Evolutionary conservation across 139 green algal species (phyloP), one percentile per base, ranked within the genome.

Genomic region (Chlorella sorokiniana): DNA sequence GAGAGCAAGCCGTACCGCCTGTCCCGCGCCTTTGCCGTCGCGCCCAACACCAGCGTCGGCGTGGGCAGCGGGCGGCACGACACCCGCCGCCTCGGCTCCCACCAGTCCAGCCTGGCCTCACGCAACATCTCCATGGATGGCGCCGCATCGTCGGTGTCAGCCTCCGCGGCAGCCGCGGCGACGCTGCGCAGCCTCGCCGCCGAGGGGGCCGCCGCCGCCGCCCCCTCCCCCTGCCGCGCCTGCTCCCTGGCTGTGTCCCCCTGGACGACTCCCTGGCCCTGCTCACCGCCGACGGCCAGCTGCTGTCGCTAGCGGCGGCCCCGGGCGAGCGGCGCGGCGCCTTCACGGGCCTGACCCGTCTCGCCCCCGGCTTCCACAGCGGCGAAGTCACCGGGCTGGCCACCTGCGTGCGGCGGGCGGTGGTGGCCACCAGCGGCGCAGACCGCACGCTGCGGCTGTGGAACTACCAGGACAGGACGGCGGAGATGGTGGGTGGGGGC

Each of bases 401-500:
- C 86, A 88, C 91, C 69, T 97, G 94, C 75, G 81, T 95, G 37
- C 87, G 94, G 20, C 94, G 95, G 85, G 91, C 94, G 37, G 79
- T 98, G 37, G 85, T 96, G 18, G 95, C 85, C 3, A 95, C 92
- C 0, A 93, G 89, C 78, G 92, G 88, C 75, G 88, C 84, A 0
- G 94, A 98, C 87, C 68, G 76, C 23, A 89, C 90, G 29, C 82
- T 98, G 54, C 89, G 94, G 33, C 77, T 98, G 22, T 98, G 95
- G 95, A 97, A 98, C 84, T 95, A 93, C 69, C 41, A 87, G 33
- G 93, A 98, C 48, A 90, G 86, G 76, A 92, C 77, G 5, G 61
- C 59, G 3, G 84, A 87, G 68, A 72, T 92, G 69, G 83, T 87
- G 67, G 7, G 59, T 72, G 38, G 79, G 82, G 67, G 48, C 48